Evolutionary conservation across 371 early-diverging fungal species (phyloP), one percentile per base, ranked within the genome.

Genomic region (Apophysomyces sp.): DNA sequence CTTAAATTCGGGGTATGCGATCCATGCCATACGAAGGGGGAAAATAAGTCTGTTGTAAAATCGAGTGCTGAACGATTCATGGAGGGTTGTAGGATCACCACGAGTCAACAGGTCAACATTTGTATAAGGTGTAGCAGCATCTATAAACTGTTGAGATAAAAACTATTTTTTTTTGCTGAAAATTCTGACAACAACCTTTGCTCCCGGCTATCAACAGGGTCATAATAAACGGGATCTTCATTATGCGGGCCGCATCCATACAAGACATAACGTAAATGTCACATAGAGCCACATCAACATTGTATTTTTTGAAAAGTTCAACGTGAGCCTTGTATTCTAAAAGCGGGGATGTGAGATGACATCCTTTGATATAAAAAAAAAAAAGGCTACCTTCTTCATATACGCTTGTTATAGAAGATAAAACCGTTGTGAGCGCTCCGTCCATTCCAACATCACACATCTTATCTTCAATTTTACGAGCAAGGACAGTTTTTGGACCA

Each of bases 91-190:
- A 3, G 66, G 61, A 4, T 62, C 61, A 2, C 30, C 40, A 29
- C 30, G 21, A 7, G 26, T 21, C 2, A 53, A 16, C 4, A 63
- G 6, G 12, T 56, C 30, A 9, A 39, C 61, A 40, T 65, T 67
- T 7, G 69, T 29, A 12, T 71, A 76, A 15, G 77, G 66, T 5
- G 77, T 59, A 6, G 24, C 27, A 6, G 68, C 62, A 52, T 73
- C 73, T 44, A 18, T 21, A 34, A 34, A 34, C 34, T 3, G 13
- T 34, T 8, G 13, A 2, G 34, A 34, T 4, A 34, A 8, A 0
- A 11, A 34, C 34, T 13, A 3, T 13, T 34, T 34, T 8, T 3
- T 34, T 11, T 34, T 11, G 34, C 34, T 34, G 34, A n/a, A n/a
- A n/a, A n/a, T n/a, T n/a, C n/a, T n/a, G n/a, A 37, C 2, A 37